Evolutionary conservation across 2,329 filamentous ascomycete genomes (phyloP), one percentile per base, ranked within the genome.

Genomic region (Coniella vitis): DNA sequence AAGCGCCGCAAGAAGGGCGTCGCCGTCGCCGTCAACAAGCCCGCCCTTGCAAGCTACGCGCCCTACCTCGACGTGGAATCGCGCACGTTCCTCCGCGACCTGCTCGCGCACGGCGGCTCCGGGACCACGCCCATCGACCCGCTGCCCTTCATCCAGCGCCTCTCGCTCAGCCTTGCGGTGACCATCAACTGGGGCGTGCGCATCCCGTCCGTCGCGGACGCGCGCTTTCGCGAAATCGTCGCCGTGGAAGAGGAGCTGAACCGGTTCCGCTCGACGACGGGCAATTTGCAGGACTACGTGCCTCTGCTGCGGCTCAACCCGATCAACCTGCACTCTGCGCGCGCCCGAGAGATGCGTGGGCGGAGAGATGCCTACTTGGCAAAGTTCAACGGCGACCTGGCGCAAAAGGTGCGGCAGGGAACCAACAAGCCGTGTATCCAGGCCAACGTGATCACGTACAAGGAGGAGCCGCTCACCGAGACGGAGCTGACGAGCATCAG

Each of bases 31-130:
- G 67, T 86, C 38, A 86, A 86, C 61, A 72, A 77, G 4, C 79
- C 81, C 0, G 78, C 80, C 0, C 78, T 82, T 7, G 78, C 83
- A 56, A 81, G 75, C 3, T 85, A 85, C 59, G 81, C 83, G 71
- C 81, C 81, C 32, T 81, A 83, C 56, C 78, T 84, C 54, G 81
- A 84, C 55, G 74, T 83, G 22, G 82, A 85, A 58, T 73, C 76
- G 70, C 42, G 79, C 37, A 61, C 58, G 4, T 64, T 78, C 44
- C 79, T 84, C 61, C 76, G 74, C 48, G 81, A 85, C 54, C 69
- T 84, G 47, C 31, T 53, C 12, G 35, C 14, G 3, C 68, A 83
- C 47, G 62, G 68, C n/a, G 74, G 81, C 55, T 74, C 71, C 51
- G 81, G 80, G 3, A 12, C 12, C 25, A 43, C 38, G n/a, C 49